Percentiles rank a stretch among this genome's conserved stretches.
Evolutionary conservation across 2,329 filamentous ascomycete genomes (phyloP).

Genomic region (Verticillium nonalfalfae): DNA sequence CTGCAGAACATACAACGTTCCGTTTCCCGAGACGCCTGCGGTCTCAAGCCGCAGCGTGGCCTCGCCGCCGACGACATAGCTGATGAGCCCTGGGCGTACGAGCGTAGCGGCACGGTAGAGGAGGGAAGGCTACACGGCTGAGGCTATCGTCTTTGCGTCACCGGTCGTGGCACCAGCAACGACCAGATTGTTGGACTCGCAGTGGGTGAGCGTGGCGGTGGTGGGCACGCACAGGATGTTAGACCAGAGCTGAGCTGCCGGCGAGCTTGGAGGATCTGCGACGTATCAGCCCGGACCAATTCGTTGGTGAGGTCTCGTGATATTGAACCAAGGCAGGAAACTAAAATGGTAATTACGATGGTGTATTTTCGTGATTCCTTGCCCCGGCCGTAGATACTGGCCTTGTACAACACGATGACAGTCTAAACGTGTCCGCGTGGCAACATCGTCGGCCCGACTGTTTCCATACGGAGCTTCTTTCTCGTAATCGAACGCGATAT

Average conservation of each 20-base stretch:
- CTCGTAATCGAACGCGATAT: too few relatives aligned
- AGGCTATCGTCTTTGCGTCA: not conserved
- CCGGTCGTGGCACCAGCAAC: not conserved
- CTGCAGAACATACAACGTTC: too few relatives aligned
- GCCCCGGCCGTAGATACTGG: too few relatives aligned
- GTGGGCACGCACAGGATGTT: not conserved
- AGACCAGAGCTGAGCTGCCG: not conserved
- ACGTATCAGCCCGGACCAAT: not conserved
- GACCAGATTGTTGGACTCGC: not conserved
- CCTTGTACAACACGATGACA: too few relatives aligned
- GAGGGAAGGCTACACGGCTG: not conserved
- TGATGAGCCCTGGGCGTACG: not conserved
- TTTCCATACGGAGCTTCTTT: too few relatives aligned
- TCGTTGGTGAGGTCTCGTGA: not conserved
- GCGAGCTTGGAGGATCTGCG: not conserved
- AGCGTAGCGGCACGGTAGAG: not conserved
- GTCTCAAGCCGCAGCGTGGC: too few relatives aligned
- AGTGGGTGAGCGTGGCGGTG: not conserved
- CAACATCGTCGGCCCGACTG: too few relatives aligned
- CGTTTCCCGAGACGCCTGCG: too few relatives aligned
- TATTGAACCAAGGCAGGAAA: not conserved
- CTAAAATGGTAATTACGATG: not conserved
- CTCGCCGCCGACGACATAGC: not conserved
- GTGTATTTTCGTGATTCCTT: too few relatives aligned
- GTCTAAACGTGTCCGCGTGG: too few relatives aligned